Conservation (phyloP, 2,329 filamentous ascomycete species). For the Sporothrix variecibatus region DNA sequence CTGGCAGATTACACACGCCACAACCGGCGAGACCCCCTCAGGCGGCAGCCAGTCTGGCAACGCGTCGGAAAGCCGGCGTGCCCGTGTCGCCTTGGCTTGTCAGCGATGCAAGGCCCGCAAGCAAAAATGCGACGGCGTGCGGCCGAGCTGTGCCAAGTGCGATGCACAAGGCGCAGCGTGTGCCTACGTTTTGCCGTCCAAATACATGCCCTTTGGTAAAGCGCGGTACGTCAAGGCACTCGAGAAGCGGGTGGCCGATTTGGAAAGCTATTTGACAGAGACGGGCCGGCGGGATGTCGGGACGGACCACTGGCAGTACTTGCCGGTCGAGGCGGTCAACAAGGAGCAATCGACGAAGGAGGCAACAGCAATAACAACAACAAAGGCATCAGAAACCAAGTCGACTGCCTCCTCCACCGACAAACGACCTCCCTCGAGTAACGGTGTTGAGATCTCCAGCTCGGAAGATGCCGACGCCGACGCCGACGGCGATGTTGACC, state of each 20-base stretch:
- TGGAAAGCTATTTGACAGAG: background rate
- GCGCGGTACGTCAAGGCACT: slow-evolving; percentile 2
- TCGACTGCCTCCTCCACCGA: background rate
- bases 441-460: background rate
- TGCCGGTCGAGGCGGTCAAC: background rate
- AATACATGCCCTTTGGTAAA: background rate
- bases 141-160: background rate
- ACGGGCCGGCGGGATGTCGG: background rate
- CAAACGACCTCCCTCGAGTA: background rate
- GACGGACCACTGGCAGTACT: slow-evolving; percentile 6
- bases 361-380: background rate
- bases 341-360: background rate
- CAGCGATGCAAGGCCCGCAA: slow-evolving; percentile 19
- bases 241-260: background rate
- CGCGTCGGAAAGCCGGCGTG: background rate
- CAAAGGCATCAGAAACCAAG: background rate
- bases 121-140: slow-evolving; percentile 17
- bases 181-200: background rate
- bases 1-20: slow-evolving; percentile 13
- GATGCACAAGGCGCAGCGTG: background rate
- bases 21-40: background rate
- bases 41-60: background rate
- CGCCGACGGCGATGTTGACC: background rate
- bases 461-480: background rate
- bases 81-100: slow-evolving; percentile 14